These are phyloP conservation scores for Ampelomyces quisqualis DNA, from an alignment of 2,329 filamentous ascomycete species.

Conservation along the genomic window DNA sequence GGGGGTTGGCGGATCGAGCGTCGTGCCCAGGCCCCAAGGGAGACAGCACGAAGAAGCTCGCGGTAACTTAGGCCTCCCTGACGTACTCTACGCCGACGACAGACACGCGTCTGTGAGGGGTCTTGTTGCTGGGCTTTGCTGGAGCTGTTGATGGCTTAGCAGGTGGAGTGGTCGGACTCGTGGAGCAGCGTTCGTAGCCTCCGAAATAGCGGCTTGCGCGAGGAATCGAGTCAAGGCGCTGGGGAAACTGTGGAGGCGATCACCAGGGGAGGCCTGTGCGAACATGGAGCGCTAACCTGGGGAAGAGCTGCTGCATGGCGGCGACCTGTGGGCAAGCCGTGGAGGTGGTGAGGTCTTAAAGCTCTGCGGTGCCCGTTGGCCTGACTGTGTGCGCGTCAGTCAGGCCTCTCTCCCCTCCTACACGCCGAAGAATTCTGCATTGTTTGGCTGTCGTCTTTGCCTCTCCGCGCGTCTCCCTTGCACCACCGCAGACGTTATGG, in stretches of 20 bases:
- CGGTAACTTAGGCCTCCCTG: slow-evolving; percentile 10
- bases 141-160: neutral
- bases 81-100: slow-evolving; percentile 10
- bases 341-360: slow-evolving; percentile 11
- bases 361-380: slow-evolving; percentile 17
- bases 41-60: too few species aligned
- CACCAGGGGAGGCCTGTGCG: slow-evolving; percentile 18
- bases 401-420: slow-evolving; percentile 13
- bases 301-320: neutral
- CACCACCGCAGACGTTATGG: slow-evolving; percentile 34
- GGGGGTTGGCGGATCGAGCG: slow-evolving; percentile 7
- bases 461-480: slow-evolving; percentile 15
- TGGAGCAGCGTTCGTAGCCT: slow-evolving; percentile 5
- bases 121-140: too few species aligned
- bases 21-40: slow-evolving; percentile 15
- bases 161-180: slow-evolving; percentile 1
- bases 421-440: slow-evolving; percentile 15
- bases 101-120: slow-evolving; percentile 9
- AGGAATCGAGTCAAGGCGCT: slow-evolving; percentile 10
- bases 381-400: slow-evolving; percentile 14
- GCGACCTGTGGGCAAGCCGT: neutral
- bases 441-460: slow-evolving; percentile 11
- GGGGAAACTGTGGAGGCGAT: slow-evolving; percentile 19
- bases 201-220: slow-evolving; percentile 6
- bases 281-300: neutral